Base-by-base conservation (phyloP, 352 stramenopile species). In the Phytophthora pisi region DNA sequence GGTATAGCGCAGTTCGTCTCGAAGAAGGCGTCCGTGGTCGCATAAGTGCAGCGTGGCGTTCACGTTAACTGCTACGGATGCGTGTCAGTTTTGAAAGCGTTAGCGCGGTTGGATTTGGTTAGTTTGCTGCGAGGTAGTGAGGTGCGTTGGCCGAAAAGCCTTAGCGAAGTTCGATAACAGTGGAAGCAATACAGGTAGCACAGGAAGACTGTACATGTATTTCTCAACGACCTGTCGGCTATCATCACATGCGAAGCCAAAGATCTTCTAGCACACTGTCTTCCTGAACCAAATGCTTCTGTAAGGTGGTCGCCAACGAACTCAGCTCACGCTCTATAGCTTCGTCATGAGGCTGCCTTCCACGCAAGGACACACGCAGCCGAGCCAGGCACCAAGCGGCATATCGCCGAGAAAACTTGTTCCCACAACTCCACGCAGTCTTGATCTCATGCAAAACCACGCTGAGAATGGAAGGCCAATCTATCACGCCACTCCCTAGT, bases 1-100 rank as follows among this genome's bases (percentile, higher is more conserved):
- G 79, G 81, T 6, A 80, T 91, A 26, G 84, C 81, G 16, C 79
- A 80, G 57, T 89, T 91, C 62, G 77, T 84, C 50, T 61, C 75
- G 43, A 47, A 57, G 24, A 47, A 57, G 24, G 31, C 47, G 30
- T 57, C 66, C 18, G 78, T 43, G 10, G 68, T 31, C 11, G 38
- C 42, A 18, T 70, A 56, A 61, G 23, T 61, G 18, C 15, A 13
- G 43, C 38, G 23, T 4, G 16, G 34, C 28, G 23, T 13, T 38
- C 31, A 38, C 28, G 5, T 18, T 24, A 80, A 36, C 42, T 52
- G 6, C 47, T 16, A 26, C 45, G 24, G 10, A 23, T 10, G 31
- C 23, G 67, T 61, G 31, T 16, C 52, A 63, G 45, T 72, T 65
- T 72, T 68, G 57, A 63, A 62, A 9, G 5, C 13, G 50, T 61